Conservation (phyloP, 495 filamentous ascomycete species). For the Xylaria sp. region DNA sequence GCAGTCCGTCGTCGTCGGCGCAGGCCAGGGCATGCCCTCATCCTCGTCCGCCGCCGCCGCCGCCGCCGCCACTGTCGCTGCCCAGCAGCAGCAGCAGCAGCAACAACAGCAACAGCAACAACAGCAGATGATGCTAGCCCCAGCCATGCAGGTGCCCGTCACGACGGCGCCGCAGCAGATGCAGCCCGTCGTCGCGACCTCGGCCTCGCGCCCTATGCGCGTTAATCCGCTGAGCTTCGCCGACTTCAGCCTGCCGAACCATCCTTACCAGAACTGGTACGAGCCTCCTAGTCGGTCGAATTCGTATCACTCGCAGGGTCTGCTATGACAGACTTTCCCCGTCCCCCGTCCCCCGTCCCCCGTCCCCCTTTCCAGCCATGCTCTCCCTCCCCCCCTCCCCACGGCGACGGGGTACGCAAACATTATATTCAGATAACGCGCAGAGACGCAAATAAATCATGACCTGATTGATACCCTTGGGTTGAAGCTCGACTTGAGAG, state of each 20-base stretch:
- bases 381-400: background rate
- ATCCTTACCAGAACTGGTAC: conserved; percentile 77
- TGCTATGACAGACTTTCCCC: conserved; percentile 27
- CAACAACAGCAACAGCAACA: too few relatives aligned
- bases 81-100: too few relatives aligned
- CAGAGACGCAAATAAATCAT: background rate
- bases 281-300: conserved; percentile 52
- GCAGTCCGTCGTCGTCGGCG: background rate
- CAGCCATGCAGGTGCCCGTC: conserved; percentile 19
- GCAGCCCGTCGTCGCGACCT: conserved; percentile 37
- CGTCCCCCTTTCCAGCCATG: background rate
- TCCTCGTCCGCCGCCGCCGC: background rate
- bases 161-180: conserved; percentile 36
- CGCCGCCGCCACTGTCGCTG: background rate
- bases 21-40: too few relatives aligned
- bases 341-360: background rate
- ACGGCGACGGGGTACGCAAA: background rate
- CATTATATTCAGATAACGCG: too few relatives aligned
- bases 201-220: conserved; percentile 46
- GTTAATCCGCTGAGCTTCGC: conserved; percentile 72
- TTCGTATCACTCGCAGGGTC: conserved; percentile 33
- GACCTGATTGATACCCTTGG: background rate
- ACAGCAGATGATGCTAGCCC: conserved; percentile 29
- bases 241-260: conserved; percentile 74
- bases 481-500: too few relatives aligned